A percentile compares a stretch with the other conserved stretches of the same genome.
Conservation (phyloP, 768 basidiomycete genomes). For the Phallus indusiatus region DNA sequence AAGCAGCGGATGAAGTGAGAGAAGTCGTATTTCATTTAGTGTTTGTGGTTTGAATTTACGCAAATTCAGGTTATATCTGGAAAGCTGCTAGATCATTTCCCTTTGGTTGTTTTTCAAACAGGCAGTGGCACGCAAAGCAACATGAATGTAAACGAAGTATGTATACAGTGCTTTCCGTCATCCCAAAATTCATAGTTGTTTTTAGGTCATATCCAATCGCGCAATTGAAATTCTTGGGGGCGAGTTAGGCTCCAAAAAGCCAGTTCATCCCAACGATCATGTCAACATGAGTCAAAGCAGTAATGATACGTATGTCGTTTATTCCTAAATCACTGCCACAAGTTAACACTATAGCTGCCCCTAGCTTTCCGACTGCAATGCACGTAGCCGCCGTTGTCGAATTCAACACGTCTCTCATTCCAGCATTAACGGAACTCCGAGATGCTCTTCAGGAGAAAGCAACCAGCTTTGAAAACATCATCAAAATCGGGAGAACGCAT, state of each 20-base stretch:
- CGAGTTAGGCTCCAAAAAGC: conserved; percentile 89
- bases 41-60: not conserved
- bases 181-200: not conserved
- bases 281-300: conserved; percentile 99
- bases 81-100: conserved; percentile 91
- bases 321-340: not conserved
- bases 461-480: conserved; percentile 78
- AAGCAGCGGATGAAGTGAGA: conserved; percentile 87
- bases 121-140: conserved; percentile 98
- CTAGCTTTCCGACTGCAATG: conserved; percentile 97
- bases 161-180: not conserved
- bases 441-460: conserved; percentile 79
- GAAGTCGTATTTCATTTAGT: not conserved
- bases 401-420: conserved; percentile 67
- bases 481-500: conserved; percentile 98
- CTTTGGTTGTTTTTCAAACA: conserved; percentile 97
- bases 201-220: conserved; percentile 91
- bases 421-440: conserved; percentile 75
- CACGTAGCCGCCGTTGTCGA: conserved; percentile 94
- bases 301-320: conserved; percentile 79
- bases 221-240: conserved; percentile 97
- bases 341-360: not conserved
- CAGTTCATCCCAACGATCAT: conserved; percentile 98
- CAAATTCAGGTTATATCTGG: conserved; percentile 83
- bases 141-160: conserved; percentile 97